Conservation (phyloP, 2,329 filamentous ascomycete genomes). For the Clonostachys sp. region DNA sequence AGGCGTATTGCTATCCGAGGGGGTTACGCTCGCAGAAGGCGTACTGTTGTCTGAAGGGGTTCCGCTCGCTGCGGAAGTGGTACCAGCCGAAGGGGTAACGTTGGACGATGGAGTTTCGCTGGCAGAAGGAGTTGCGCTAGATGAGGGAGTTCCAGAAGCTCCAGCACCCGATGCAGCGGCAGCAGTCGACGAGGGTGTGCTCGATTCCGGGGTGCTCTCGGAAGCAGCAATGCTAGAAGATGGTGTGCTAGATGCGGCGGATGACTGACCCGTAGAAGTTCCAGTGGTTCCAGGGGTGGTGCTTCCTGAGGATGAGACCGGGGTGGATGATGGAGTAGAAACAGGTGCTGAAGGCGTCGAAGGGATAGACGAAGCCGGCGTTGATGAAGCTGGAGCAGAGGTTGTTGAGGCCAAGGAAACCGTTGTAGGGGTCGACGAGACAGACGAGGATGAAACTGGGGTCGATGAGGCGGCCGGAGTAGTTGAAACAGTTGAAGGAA, state of each 20-base stretch:
- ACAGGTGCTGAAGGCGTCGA: not conserved
- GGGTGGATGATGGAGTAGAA: slow-evolving; percentile 2
- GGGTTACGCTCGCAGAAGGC: no score
- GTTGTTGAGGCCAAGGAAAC: not conserved
- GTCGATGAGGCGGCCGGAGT: not conserved
- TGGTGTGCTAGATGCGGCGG: slow-evolving; percentile 1
- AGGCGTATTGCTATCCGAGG: no score
- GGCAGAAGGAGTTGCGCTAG: no score
- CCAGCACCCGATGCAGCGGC: no score
- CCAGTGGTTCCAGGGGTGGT: slow-evolving; percentile 5
- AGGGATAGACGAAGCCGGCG: slow-evolving; percentile 1
- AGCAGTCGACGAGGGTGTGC: no score
- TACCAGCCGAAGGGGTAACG: no score
- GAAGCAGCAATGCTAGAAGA: not conserved
- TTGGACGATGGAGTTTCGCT: no score
- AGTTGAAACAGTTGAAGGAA: slow-evolving; percentile 12
- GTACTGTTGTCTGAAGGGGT: no score
- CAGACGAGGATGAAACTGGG: not conserved
- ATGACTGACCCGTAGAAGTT: slow-evolving; percentile 1
- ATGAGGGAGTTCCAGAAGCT: no score
- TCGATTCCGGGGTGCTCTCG: no score
- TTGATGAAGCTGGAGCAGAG: slow-evolving; percentile 2
- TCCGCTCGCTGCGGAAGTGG: no score
- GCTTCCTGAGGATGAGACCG: slow-evolving; percentile 1
- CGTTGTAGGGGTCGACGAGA: not conserved